These are phyloP conservation scores for Cerioporus squamosus DNA, from an alignment of 1,284 basidiomycete genomes.

Conservation along the genomic window DNA sequence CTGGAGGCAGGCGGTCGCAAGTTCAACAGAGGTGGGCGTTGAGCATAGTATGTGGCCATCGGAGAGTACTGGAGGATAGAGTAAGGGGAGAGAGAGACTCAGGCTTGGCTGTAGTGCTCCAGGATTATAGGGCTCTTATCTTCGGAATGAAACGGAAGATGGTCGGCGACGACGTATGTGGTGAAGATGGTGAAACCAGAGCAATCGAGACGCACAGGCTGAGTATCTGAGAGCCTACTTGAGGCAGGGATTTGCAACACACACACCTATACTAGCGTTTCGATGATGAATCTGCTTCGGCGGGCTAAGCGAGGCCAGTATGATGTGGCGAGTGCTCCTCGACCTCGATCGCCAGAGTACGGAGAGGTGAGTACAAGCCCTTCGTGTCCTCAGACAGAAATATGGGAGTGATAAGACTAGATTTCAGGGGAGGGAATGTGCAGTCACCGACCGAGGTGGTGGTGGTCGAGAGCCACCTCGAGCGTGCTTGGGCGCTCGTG, in stretches of 20 bases:
- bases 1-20: background rate
- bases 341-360: background rate
- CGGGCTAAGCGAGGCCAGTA: too few species aligned
- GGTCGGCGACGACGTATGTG: background rate
- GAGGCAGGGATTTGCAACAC: background rate
- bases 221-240: conserved; percentile 3
- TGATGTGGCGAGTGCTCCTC: background rate
- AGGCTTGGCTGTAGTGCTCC: background rate
- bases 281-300: too few species aligned
- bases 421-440: background rate
- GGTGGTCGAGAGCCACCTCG: conserved; percentile 14
- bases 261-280: conserved; percentile 10
- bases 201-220: background rate
- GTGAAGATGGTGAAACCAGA: background rate
- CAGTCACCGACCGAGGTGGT: background rate
- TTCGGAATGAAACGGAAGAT: background rate
- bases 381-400: too few species aligned
- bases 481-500: background rate
- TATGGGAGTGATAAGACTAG: too few species aligned
- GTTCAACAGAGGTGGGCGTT: conserved; percentile 11
- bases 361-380: too few species aligned
- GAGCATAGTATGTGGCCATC: conserved; percentile 32
- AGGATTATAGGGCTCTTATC: conserved; percentile 1
- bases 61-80: background rate
- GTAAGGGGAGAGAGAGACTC: background rate